phyloP scores from a whole-genome alignment of 768 basidiomycete genomes.

The Boletus tomentosulus region DNA sequence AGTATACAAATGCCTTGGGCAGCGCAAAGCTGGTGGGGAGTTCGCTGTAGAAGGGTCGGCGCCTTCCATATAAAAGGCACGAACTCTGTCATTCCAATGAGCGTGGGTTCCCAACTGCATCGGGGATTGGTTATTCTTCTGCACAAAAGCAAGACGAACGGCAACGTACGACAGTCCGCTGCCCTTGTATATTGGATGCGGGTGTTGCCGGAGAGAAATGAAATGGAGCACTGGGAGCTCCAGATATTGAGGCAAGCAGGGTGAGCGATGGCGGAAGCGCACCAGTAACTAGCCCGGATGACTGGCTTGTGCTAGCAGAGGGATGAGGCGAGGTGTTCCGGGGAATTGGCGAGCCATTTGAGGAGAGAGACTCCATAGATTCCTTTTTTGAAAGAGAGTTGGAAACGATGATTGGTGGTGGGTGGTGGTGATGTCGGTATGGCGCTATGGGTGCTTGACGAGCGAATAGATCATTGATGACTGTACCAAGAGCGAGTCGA shows the following conservation, averaged over 20 bases:
- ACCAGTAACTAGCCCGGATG: slow-evolving; percentile 13
- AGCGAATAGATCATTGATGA: slow-evolving; percentile 80
- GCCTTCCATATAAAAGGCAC: slow-evolving; percentile 54
- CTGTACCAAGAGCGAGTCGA: slow-evolving; percentile 66
- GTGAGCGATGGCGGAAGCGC: slow-evolving; percentile 29
- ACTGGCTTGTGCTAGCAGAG: slow-evolving; percentile 17
- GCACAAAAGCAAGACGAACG: background rate
- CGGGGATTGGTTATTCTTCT: background rate
- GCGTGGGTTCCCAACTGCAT: slow-evolving; percentile 18
- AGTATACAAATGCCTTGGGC: slow-evolving; percentile 68
- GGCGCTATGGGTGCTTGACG: slow-evolving; percentile 51
- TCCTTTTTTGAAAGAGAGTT: slow-evolving; percentile 23
- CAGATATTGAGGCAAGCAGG: slow-evolving; percentile 28
- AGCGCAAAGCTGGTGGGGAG: slow-evolving; percentile 59
- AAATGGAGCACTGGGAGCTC: slow-evolving; percentile 5
- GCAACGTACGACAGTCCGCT: slow-evolving; percentile 12
- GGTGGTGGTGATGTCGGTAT: slow-evolving; percentile 32
- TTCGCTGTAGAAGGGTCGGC: slow-evolving; percentile 59
- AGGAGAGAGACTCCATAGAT: slow-evolving; percentile 21
- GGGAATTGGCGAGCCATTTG: slow-evolving; percentile 20
- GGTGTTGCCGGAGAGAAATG: slow-evolving; percentile 5
- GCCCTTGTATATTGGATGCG: slow-evolving; percentile 5
- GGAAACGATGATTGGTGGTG: slow-evolving; percentile 33
- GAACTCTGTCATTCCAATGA: slow-evolving; percentile 39
- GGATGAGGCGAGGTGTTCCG: slow-evolving; percentile 24